phyloP scores from a whole-genome alignment of 345 rosid genomes.

The Euphorbia lathyris region DNA sequence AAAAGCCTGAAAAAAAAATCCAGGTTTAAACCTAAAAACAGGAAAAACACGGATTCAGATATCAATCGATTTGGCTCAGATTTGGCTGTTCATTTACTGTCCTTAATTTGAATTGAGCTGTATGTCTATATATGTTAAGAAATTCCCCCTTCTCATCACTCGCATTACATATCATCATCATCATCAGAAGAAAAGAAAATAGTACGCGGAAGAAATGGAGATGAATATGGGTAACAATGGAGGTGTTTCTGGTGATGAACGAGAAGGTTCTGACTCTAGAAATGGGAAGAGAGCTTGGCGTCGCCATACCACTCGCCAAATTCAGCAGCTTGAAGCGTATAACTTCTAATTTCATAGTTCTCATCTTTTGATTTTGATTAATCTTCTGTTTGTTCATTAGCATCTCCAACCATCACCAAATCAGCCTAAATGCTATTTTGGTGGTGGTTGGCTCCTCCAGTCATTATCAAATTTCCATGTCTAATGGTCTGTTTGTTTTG shows the following conservation, averaged over 20 bases:
- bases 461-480: no score
- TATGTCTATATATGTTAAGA: neutral
- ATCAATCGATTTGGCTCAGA: constrained; percentile 12
- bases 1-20: constrained; percentile 7
- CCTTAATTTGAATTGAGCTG: constrained; percentile 8
- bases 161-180: neutral
- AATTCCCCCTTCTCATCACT: neutral
- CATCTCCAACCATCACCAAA: no score
- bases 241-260: constrained; percentile 43
- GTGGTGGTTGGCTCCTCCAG: no score
- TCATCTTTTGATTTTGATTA: no score
- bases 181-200: neutral
- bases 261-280: constrained; percentile 14
- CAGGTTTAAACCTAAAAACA: neutral
- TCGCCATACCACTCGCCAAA: constrained; percentile 55
- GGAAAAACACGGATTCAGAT: constrained; percentile 10
- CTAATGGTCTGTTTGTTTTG: no score
- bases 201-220: constrained; percentile 16
- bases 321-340: constrained; percentile 55
- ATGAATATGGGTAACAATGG: constrained; percentile 23
- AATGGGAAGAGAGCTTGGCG: constrained; percentile 31
- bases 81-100: constrained; percentile 13
- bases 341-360: no score
- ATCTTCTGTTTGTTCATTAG: no score
- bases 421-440: no score